Evolutionary conservation across 148 eudicot species (phyloP).

Genomic region (Rhododendron simsii): DNA sequence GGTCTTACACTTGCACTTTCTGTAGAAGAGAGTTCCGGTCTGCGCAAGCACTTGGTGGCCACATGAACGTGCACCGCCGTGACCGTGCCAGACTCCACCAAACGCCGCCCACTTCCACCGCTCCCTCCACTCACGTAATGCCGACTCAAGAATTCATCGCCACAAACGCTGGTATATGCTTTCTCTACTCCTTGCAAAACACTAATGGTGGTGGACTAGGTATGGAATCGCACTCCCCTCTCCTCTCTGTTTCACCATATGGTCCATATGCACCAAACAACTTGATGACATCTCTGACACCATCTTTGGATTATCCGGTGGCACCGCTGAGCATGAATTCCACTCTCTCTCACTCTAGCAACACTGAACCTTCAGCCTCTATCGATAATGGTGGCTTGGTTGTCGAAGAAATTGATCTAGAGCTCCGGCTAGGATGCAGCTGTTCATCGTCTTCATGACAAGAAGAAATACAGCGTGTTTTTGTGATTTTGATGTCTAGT

Average conservation of each 20-base stretch:
- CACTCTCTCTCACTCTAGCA: constrained; percentile 17
- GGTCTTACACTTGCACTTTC: constrained; percentile 57
- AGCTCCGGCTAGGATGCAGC: constrained; percentile 31
- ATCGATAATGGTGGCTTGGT: background rate
- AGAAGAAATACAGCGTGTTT: background rate
- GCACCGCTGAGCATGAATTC: constrained; percentile 13
- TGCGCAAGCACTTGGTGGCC: constrained; percentile 79
- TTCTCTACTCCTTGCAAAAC: constrained; percentile 30
- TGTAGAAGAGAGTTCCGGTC: constrained; percentile 65
- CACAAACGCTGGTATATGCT: constrained; percentile 27
- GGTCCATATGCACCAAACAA: constrained; percentile 1
- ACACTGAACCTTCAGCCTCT: constrained; percentile 21
- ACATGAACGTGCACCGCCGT: constrained; percentile 73
- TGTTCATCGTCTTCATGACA: constrained; percentile 9
- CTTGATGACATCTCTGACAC: background rate
- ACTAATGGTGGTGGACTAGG: constrained; percentile 11
- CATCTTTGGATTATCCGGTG: constrained; percentile 4
- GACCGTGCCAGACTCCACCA: constrained; percentile 57
- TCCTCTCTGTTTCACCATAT: constrained; percentile 2
- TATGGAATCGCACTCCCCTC: constrained; percentile 13
- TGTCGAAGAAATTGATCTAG: constrained; percentile 34
- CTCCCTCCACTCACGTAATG: constrained; percentile 13
- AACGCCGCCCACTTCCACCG: background rate
- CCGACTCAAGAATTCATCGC: constrained; percentile 25
- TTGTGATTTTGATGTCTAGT: background rate